phyloP scores from a whole-genome alignment of 202 grass and related monocot species.

The Carex sylvatica region DNA sequence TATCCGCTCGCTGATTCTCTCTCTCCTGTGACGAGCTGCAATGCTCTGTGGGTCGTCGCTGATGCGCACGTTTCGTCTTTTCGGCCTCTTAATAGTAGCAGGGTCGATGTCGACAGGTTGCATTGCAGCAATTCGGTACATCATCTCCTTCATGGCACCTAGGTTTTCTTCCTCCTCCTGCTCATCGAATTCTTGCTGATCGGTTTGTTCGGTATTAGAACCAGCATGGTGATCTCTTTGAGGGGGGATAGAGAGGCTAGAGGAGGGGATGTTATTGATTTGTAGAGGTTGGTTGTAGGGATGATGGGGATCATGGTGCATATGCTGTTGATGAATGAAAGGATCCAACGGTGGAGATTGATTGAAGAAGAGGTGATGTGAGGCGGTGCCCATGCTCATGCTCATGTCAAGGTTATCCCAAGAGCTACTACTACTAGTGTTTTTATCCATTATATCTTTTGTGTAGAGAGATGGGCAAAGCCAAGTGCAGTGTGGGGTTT shows the following conservation, averaged over 20 bases:
- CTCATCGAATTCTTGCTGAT: neutral
- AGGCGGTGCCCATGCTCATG: conserved; percentile 42
- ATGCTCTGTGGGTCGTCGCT: conserved; percentile 97
- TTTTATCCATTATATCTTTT: conserved; percentile 58
- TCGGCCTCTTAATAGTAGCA: conserved; percentile 74
- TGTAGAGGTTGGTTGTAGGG: conserved; percentile 3
- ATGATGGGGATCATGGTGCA: conserved; percentile 27
- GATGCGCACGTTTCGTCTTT: conserved; percentile 87
- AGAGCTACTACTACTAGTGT: conserved; percentile 67
- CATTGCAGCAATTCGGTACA: conserved; percentile 97
- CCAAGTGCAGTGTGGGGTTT: conserved; percentile 14
- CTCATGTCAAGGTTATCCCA: conserved; percentile 88
- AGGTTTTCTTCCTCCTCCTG: conserved; percentile 66
- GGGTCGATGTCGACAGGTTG: conserved; percentile 97
- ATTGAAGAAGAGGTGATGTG: conserved; percentile 39
- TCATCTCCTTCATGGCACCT: conserved; percentile 97
- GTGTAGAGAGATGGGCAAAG: conserved; percentile 26
- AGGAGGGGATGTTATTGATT: neutral
- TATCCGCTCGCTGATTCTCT: conserved; percentile 94
- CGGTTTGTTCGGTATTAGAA: neutral
- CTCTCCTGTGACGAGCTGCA: conserved; percentile 74
- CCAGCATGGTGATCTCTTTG: conserved; percentile 32
- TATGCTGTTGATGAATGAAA: conserved; percentile 26
- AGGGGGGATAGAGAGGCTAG: conserved; percentile 22
- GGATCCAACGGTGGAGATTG: conserved; percentile 24